Percentiles rank a stretch among this genome's conserved stretches.
phyloP scores from a whole-genome alignment of 768 basidiomycete species.

The Tylopilus intermedius region DNA sequence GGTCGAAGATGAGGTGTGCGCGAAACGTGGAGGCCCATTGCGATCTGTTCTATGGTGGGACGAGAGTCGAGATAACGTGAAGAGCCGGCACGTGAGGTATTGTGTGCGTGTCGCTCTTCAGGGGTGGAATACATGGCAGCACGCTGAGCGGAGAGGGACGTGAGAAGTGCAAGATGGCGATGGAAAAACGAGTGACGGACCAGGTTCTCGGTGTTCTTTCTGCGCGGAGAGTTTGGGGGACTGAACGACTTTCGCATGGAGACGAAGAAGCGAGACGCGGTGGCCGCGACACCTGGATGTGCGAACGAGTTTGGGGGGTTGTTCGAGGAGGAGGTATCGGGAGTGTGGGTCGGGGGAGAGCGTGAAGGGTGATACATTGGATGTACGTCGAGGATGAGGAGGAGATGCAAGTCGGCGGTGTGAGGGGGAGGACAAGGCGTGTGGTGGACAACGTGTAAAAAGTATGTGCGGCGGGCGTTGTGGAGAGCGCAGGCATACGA shows the following conservation, averaged over 20 bases:
- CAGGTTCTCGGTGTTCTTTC: slow-evolving; percentile 12
- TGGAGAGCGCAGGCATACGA: slow-evolving; percentile 7
- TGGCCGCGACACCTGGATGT: slow-evolving; percentile 11
- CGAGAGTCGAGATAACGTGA: slow-evolving; percentile 41
- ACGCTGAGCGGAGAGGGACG: slow-evolving; percentile 16
- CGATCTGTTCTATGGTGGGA: slow-evolving; percentile 71
- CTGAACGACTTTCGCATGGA: slow-evolving; percentile 30
- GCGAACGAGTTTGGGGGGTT: not conserved
- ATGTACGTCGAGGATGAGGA: not conserved
- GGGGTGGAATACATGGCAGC: slow-evolving; percentile 40
- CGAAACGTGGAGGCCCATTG: slow-evolving; percentile 75
- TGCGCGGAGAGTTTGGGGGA: slow-evolving; percentile 18
- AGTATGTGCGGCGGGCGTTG: not conserved
- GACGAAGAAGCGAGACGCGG: slow-evolving; percentile 27
- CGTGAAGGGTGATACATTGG: slow-evolving; percentile 16
- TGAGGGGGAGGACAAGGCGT: not conserved
- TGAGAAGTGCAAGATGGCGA: slow-evolving; percentile 5
- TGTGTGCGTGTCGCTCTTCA: slow-evolving; percentile 33
- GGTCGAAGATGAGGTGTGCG: slow-evolving; percentile 68
- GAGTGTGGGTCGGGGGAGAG: slow-evolving; percentile 10
- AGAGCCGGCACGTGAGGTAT: slow-evolving; percentile 32
- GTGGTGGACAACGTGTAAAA: slow-evolving; percentile 1
- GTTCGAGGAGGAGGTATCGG: slow-evolving; percentile 1
- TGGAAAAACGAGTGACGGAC: slow-evolving; percentile 15
- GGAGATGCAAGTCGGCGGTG: not conserved